These are phyloP conservation scores for Corymbia calophylla DNA, from an alignment of 441 rosid genomes.

Conservation along the genomic window DNA sequence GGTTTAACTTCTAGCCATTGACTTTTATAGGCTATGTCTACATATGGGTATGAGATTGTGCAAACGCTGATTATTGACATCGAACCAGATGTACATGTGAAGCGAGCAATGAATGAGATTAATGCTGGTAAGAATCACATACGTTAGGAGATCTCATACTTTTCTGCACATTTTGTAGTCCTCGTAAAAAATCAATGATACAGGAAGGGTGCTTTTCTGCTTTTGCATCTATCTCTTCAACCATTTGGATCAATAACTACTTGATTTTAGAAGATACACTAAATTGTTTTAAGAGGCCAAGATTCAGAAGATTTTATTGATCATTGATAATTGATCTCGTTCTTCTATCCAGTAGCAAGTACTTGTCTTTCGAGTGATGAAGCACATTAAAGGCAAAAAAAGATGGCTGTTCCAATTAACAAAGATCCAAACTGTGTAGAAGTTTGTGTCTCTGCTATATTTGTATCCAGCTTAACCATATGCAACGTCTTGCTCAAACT, in stretches of 20 bases:
- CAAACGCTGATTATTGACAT: constrained; percentile 51
- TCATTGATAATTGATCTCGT: neutral
- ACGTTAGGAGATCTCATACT: neutral
- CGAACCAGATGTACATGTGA: constrained; percentile 48
- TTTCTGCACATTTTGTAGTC: neutral
- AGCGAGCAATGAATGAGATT: constrained; percentile 63
- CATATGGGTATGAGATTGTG: constrained; percentile 58
- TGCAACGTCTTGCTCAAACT: neutral
- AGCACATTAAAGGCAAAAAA: neutral
- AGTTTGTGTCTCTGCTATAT: neutral
- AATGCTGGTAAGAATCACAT: constrained; percentile 32
- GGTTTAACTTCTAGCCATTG: neutral
- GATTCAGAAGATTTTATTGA: neutral
- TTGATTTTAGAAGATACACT: neutral
- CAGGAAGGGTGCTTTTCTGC: neutral
- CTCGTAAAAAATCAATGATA: neutral
- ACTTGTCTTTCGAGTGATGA: neutral
- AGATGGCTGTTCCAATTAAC: neutral
- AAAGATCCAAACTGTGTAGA: neutral
- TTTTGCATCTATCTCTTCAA: neutral
- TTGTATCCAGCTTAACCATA: neutral
- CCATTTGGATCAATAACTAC: neutral
- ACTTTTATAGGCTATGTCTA: constrained; percentile 45
- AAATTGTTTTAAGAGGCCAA: neutral
- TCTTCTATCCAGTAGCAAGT: neutral